Evolutionary conservation across 169 alveolate species (phyloP), one percentile per base, ranked within the genome.

Genomic region (Miamiensis avidus): DNA sequence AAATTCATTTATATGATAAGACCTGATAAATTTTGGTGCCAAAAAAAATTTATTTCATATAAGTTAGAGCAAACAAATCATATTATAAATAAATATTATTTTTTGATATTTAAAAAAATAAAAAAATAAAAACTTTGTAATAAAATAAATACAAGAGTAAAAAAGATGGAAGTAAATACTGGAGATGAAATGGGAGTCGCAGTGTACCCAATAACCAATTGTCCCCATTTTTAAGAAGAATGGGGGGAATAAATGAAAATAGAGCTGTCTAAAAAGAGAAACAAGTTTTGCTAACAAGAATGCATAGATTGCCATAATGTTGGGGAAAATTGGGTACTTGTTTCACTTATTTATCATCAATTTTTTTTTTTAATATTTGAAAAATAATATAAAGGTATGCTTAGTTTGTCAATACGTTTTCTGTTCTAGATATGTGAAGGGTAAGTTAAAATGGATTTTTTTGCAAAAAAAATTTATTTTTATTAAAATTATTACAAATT

Each of bases 371-470:
- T 49, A 49, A 49, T 49, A 49, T 11, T 11, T 49, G 69, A 11
- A 11, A 11, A 49, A 11, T 11, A 11, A 49, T 49, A 11, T 20
- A 11, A 49, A 49, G 98, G 86, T 93, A n/a, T 96, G 98, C 82
- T 69, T 94, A 26, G 34, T 72, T 28, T 96, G 98, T 75, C 81
- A 83, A 26, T 89, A 86, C 11, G 84, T 91, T 1, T 86, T 72
- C 64, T 96, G 98, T 92, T 91, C 96, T 33, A 90, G 97, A 87
- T 91, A 92, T 88, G 93, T 93, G 15, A 93, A 94, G 1, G 82
- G 86, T 49, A 49, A 49, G 4, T 49, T 11, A 11, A 49, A 49
- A 49, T 49, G 20, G 4, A 49, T 49, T 49, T 49, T 49, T 49
- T n/a, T n/a, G n/a, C n/a, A n/a, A n/a, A n/a, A 30, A 26, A 28